Conservation (phyloP, 2,329 filamentous ascomycete species). For the Diaporthe destruens region DNA sequence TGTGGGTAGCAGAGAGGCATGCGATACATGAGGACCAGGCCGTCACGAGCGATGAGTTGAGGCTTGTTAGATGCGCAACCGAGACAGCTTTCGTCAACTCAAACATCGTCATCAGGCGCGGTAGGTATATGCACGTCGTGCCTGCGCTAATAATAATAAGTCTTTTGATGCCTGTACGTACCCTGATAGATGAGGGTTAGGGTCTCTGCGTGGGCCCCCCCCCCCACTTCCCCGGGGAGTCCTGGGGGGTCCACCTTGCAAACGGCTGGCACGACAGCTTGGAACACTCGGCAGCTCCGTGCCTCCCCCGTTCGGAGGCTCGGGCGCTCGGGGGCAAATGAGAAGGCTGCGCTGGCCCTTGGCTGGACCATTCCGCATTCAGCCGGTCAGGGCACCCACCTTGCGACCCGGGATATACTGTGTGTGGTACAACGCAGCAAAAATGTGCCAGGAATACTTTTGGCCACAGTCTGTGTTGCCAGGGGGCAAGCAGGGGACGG, state of each 20-base stretch:
- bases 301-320: conserved; percentile 14
- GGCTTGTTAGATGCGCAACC: background rate
- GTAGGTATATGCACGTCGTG: background rate
- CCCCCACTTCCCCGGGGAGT: background rate
- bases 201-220: background rate
- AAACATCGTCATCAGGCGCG: background rate
- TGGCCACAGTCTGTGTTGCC: conserved; percentile 16
- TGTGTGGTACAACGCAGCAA: background rate
- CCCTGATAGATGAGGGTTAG: background rate
- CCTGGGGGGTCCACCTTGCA: background rate
- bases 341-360: background rate
- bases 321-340: conserved; percentile 7
- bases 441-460: background rate
- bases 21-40: background rate
- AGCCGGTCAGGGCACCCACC: conserved; percentile 1
- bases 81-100: background rate
- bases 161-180: background rate
- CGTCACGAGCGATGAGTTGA: background rate
- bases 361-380: background rate
- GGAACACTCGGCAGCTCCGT: conserved; percentile 23
- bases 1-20: background rate
- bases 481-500: conserved; percentile 11
- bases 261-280: conserved; percentile 7
- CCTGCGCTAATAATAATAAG: background rate
- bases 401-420: no score